Evolutionary conservation across 148 eudicot genomes (phyloP).

Genomic region (Vaccinium vitisidaea): DNA sequence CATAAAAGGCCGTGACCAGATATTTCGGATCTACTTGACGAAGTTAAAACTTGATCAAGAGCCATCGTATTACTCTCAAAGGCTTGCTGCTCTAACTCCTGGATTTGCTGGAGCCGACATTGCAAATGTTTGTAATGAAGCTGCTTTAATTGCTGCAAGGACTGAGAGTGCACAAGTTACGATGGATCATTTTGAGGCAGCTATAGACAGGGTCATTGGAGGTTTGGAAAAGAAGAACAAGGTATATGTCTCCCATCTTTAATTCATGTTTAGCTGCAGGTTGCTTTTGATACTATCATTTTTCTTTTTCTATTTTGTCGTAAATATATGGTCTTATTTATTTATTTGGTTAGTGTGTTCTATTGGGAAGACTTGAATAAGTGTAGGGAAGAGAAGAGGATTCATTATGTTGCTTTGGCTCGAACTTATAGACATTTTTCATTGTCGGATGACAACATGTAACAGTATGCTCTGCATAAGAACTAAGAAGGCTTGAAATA

Average conservation of each 20-base stretch:
- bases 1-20: conserved; percentile 64
- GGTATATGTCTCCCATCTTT: conserved; percentile 27
- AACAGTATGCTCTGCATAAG: not conserved
- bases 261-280: not conserved
- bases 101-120: conserved; percentile 80
- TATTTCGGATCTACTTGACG: conserved; percentile 48
- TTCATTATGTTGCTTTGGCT: not conserved
- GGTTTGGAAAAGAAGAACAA: conserved; percentile 68
- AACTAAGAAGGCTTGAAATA: not conserved
- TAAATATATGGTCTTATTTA: not conserved
- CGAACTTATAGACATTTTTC: not conserved
- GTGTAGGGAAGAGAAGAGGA: not conserved
- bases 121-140: conserved; percentile 73
- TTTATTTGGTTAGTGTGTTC: not conserved
- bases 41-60: conserved; percentile 62
- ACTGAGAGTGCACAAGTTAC: conserved; percentile 37
- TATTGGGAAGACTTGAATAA: not conserved
- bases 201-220: conserved; percentile 64
- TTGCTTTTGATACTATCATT: not conserved
- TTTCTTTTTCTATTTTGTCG: not conserved
- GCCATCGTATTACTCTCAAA: conserved; percentile 53
- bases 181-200: conserved; percentile 61
- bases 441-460: not conserved
- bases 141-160: conserved; percentile 68
- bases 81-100: conserved; percentile 70